phyloP scores from a whole-genome alignment of 2,329 filamentous ascomycete species.

The Calonectria montana region DNA sequence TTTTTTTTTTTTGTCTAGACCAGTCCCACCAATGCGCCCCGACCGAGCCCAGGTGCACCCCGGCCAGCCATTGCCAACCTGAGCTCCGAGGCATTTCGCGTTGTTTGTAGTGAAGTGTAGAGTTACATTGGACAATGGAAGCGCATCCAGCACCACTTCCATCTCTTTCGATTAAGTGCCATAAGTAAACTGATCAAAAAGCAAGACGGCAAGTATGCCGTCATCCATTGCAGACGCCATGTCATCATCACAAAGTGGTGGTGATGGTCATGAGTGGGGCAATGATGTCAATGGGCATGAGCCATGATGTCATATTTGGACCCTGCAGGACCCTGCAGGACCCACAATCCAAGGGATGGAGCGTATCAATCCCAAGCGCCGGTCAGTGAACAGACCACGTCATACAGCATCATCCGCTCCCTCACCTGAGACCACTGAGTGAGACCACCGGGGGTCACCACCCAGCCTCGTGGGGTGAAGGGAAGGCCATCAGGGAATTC shows the following conservation, averaged over 20 bases:
- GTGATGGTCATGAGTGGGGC: slow-evolving; percentile 15
- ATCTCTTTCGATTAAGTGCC: slow-evolving; percentile 28
- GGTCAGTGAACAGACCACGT: slow-evolving; percentile 35
- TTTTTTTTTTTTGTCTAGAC: slow-evolving; percentile 21
- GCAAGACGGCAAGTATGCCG: slow-evolving; percentile 20
- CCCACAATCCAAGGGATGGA: slow-evolving; percentile 30
- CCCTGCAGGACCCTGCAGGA: slow-evolving; percentile 48
- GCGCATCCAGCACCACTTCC: slow-evolving; percentile 29
- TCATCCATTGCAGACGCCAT: slow-evolving; percentile 36
- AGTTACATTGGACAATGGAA: slow-evolving; percentile 29
- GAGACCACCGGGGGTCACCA: slow-evolving; percentile 16
- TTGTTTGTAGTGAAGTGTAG: slow-evolving; percentile 24
- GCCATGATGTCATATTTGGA: slow-evolving; percentile 25
- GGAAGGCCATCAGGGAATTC: slow-evolving; percentile 5
- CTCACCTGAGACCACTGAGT: slow-evolving; percentile 13
- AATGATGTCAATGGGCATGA: slow-evolving; percentile 43
- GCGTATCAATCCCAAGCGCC: slow-evolving; percentile 32
- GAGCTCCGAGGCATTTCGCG: neutral
- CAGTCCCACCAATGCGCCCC: slow-evolving; percentile 10
- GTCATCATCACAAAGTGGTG: slow-evolving; percentile 39
- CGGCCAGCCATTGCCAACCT: slow-evolving; percentile 33
- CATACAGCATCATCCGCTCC: slow-evolving; percentile 43
- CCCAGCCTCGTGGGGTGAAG: neutral
- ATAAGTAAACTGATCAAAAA: slow-evolving; percentile 27
- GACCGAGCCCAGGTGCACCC: slow-evolving; percentile 4